Conservation (phyloP, 2,329 filamentous ascomycete genomes). For the Didymella lethalis region DNA sequence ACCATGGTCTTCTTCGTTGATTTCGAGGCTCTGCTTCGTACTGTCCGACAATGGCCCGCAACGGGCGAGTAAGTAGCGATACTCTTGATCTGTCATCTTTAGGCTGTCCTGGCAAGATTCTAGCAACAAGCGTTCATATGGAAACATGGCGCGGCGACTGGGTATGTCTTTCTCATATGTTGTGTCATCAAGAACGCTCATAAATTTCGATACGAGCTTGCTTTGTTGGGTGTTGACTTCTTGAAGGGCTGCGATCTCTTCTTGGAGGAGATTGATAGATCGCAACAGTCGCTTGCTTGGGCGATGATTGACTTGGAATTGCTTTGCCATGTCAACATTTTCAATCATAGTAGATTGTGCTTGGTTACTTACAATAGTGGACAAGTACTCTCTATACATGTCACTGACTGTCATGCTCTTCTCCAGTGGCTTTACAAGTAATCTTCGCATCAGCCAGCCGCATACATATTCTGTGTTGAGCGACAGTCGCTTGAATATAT, state of each 20-base stretch:
- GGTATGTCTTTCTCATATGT: constrained; percentile 34
- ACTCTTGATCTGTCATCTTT: constrained; percentile 32
- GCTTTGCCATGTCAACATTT: constrained; percentile 29
- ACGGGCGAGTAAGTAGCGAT: constrained; percentile 33
- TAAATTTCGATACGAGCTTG: constrained; percentile 38
- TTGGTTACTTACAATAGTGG: constrained; percentile 35
- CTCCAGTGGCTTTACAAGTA: constrained; percentile 42
- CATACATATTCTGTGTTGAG: constrained; percentile 41
- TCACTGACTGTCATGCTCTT: constrained; percentile 38
- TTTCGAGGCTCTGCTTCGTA: constrained; percentile 46
- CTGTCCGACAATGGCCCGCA: constrained; percentile 43
- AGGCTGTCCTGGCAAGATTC: constrained; percentile 35
- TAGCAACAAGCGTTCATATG: constrained; percentile 35
- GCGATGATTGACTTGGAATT: constrained; percentile 48
- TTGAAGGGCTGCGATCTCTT: constrained; percentile 38
- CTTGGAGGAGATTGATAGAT: constrained; percentile 45
- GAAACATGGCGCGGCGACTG: constrained; percentile 32
- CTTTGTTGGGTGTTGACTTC: constrained; percentile 40
- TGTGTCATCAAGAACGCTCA: constrained; percentile 34
- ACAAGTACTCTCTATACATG: constrained; percentile 45
- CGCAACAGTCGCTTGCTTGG: constrained; percentile 45
- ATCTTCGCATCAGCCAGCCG: constrained; percentile 42
- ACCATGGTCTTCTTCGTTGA: constrained; percentile 51
- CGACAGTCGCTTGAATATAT: constrained; percentile 30
- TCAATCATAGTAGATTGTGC: background rate